These are phyloP conservation scores for Schwanniomyces sp. DNA, from an alignment of 805 yeast genomes.

Conservation along the genomic window DNA sequence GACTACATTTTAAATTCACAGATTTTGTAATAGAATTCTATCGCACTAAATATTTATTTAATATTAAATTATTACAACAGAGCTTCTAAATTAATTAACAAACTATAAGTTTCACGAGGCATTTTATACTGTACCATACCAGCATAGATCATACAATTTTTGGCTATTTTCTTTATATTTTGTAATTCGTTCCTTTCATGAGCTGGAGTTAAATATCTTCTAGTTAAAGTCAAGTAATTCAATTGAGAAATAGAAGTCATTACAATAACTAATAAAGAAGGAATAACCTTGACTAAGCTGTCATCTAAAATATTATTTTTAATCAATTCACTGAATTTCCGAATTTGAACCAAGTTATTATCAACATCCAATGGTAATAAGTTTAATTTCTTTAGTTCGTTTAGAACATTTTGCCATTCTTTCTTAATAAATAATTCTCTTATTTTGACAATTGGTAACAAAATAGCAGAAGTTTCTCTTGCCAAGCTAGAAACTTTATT, in stretches of 20 bases:
- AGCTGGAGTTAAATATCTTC: constrained; percentile 43
- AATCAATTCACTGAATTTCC: constrained; percentile 60
- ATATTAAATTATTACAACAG: constrained; percentile 22
- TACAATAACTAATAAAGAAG: constrained; percentile 73
- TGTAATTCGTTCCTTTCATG: constrained; percentile 52
- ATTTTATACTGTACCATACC: constrained; percentile 92
- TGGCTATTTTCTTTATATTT: constrained; percentile 60
- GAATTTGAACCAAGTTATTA: constrained; percentile 54
- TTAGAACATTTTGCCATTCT: constrained; percentile 60
- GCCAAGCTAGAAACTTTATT: constrained; percentile 53
- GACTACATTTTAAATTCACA: not conserved
- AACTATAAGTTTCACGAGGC: constrained; percentile 82
- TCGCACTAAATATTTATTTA: not conserved
- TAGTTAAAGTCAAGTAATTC: constrained; percentile 43
- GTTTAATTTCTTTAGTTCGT: constrained; percentile 56
- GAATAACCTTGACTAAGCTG: constrained; percentile 73
- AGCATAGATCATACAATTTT: constrained; percentile 90
- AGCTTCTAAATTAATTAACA: constrained; percentile 63
- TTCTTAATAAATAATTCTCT: constrained; percentile 56
- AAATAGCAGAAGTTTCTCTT: constrained; percentile 62
- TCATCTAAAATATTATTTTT: constrained; percentile 66
- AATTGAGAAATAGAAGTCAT: constrained; percentile 74
- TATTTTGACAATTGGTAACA: constrained; percentile 68
- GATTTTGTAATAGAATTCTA: not conserved
- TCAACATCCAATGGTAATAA: constrained; percentile 58